Percentiles rank a stretch among this genome's conserved stretches.
Conservation (phyloP, 2,329 filamentous ascomycete species). For the Gaeumannomyces sp. region DNA sequence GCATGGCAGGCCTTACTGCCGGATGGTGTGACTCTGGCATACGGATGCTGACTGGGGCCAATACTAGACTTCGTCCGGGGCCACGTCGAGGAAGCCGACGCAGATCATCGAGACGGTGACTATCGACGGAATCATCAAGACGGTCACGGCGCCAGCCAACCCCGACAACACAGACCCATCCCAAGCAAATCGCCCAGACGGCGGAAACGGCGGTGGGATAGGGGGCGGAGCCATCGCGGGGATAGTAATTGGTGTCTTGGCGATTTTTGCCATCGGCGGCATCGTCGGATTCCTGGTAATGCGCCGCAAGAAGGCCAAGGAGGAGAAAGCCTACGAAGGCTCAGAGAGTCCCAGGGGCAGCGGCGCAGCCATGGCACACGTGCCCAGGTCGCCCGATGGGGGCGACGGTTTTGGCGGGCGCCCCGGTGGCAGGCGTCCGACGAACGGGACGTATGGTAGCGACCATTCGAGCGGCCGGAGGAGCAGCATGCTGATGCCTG, state of each 20-base stretch:
- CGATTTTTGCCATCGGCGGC: constrained; percentile 19
- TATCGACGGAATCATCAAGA: constrained; percentile 44
- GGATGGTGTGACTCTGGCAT: background rate
- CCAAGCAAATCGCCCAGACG: constrained; percentile 8
- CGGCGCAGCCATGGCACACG: constrained; percentile 42
- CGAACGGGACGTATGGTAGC: constrained; percentile 24
- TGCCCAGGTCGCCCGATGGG: constrained; percentile 38
- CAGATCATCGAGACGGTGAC: constrained; percentile 46
- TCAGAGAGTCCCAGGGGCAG: constrained; percentile 43
- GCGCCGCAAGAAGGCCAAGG: constrained; percentile 32
- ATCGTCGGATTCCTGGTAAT: constrained; percentile 35
- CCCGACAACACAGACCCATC: constrained; percentile 13
- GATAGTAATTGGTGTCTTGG: constrained; percentile 43
- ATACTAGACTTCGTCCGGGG: background rate
- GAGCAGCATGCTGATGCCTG: constrained; percentile 48
- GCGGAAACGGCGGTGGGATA: constrained; percentile 25
- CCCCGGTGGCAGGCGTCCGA: constrained; percentile 5
- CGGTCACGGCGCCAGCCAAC: constrained; percentile 43
- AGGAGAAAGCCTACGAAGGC: constrained; percentile 34
- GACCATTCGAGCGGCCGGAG: constrained; percentile 31
- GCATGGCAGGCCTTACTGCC: background rate
- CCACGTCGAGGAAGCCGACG: background rate
- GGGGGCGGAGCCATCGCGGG: constrained; percentile 44
- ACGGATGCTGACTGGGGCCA: background rate
- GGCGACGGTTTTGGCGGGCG: constrained; percentile 19